Evolutionary conservation across 2,329 filamentous ascomycete species (phyloP), one percentile per base, ranked within the genome.

Genomic region (Helicocarpus griseus): DNA sequence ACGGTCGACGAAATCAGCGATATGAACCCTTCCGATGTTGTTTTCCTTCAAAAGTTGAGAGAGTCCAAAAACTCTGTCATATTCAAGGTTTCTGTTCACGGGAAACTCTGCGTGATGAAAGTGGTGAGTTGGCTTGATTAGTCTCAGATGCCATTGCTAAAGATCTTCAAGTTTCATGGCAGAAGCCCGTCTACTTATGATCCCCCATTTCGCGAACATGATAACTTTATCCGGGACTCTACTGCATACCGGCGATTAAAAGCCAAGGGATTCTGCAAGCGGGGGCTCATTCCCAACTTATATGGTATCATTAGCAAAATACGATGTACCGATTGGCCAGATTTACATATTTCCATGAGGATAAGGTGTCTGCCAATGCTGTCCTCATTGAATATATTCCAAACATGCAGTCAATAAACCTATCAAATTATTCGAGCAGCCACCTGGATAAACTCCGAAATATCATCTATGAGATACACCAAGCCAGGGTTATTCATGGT

Each of bases 301-400:
- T 52, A 48, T 48, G 33, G 44, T 8, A 40, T 22, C 29, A 47
- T 51, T 19, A 24, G 48, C n/a, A 8, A 22, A 6, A 52, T 52
- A 11, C 19, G 41, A 19, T 46, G 31, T 13, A 19, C 43, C 31
- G 26, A 46, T 6, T 26, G 33, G 33, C 44, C 49, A 22, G 14
- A 35, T 24, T 24, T 51, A 7, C 14, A 41, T 5, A 26, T 39
- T 51, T 51, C 26, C 36, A 36, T 28, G 13, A 51, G 1, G 57
- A 64, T 43, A 53, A 56, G 29, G 46, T 44, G 28, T 24, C 49
- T 17, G 57, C 58, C 5, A 56, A 51, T 2, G 58, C 57, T 2
- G 60, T 64, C 5, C 26, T 63, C 4, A 50, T 62, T 11, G 61
- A 61, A 38, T 61, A 60, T 35, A 50, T 63, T n/a, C 53, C 58